These are phyloP conservation scores for Lachnellula occidentalis DNA, from an alignment of 2,329 filamentous ascomycete genomes.

Conservation along the genomic window DNA sequence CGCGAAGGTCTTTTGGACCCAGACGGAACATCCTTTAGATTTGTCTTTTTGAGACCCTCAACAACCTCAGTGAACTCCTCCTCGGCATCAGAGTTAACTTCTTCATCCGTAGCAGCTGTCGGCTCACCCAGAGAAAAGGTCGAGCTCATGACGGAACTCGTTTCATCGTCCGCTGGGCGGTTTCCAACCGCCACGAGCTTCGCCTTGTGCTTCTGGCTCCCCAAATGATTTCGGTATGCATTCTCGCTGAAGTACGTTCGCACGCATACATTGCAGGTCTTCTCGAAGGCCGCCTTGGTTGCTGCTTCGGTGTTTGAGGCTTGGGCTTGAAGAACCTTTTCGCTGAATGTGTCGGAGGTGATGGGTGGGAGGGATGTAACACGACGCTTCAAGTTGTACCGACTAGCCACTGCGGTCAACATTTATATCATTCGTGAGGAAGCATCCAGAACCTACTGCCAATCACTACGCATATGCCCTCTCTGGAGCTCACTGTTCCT, in stretches of 20 bases:
- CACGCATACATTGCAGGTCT: constrained; percentile 72
- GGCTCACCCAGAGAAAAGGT: constrained; percentile 85
- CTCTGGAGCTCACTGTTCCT: constrained; percentile 89
- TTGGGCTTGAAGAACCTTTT: constrained; percentile 90
- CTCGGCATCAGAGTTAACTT: constrained; percentile 62
- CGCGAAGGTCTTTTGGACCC: constrained; percentile 21
- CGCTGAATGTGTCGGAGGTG: constrained; percentile 85
- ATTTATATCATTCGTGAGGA: background rate
- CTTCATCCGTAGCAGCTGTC: constrained; percentile 40
- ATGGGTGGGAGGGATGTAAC: constrained; percentile 88
- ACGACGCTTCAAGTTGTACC: constrained; percentile 94
- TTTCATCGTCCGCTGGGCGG: constrained; percentile 51
- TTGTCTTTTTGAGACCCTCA: constrained; percentile 67
- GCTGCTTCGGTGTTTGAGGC: constrained; percentile 78
- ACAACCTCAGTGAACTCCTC: constrained; percentile 74
- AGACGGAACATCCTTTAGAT: constrained; percentile 33
- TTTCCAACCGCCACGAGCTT: constrained; percentile 49
- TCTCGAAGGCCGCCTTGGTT: constrained; percentile 84
- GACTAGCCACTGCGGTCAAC: constrained; percentile 44
- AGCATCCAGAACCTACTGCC: constrained; percentile 66
- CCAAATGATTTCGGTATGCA: constrained; percentile 87
- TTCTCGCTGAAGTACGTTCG: constrained; percentile 97
- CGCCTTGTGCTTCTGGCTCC: constrained; percentile 82
- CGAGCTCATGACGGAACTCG: constrained; percentile 80
- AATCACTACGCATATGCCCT: constrained; percentile 95